Evolutionary conservation across 441 rosid genomes (phyloP).

Genomic region (Adansonia rubrostipa): DNA sequence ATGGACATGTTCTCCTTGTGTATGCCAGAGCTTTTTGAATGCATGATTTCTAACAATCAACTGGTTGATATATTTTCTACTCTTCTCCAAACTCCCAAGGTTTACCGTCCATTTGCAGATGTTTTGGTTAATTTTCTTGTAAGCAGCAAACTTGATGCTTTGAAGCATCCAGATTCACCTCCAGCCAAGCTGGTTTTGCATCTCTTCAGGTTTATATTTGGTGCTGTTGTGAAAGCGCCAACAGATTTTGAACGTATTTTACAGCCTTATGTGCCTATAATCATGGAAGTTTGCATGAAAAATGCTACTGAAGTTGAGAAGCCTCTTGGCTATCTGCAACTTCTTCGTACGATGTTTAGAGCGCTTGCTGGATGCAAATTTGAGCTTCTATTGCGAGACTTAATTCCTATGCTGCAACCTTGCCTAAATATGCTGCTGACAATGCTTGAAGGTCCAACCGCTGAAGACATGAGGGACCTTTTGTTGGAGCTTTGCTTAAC

Average conservation of each 20-base stretch:
- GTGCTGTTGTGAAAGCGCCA: slow-evolving; percentile 87
- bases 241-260: slow-evolving; percentile 93
- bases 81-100: slow-evolving; percentile 82
- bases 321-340: slow-evolving; percentile 91
- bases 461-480: slow-evolving; percentile 89
- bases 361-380: slow-evolving; percentile 97
- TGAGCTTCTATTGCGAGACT: slow-evolving; percentile 84
- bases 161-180: slow-evolving; percentile 86
- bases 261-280: slow-evolving; percentile 92
- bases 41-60: slow-evolving; percentile 90
- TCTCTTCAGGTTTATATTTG: slow-evolving; percentile 85
- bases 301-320: slow-evolving; percentile 92
- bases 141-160: slow-evolving; percentile 78
- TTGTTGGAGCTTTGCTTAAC: slow-evolving; percentile 92
- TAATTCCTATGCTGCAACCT: slow-evolving; percentile 87
- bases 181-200: slow-evolving; percentile 89
- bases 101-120: slow-evolving; percentile 88
- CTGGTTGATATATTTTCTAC: slow-evolving; percentile 86
- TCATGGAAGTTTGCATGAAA: slow-evolving; percentile 96
- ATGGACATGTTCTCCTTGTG: slow-evolving; percentile 99
- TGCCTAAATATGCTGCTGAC: slow-evolving; percentile 88
- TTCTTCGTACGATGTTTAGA: slow-evolving; percentile 88
- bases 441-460: slow-evolving; percentile 97
- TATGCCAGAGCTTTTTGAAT: slow-evolving; percentile 95
- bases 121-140: slow-evolving; percentile 89